Evolutionary conservation across 257 asterid genomes (phyloP), one percentile per base, ranked within the genome.

Genomic region (Verbascum thapsus): DNA sequence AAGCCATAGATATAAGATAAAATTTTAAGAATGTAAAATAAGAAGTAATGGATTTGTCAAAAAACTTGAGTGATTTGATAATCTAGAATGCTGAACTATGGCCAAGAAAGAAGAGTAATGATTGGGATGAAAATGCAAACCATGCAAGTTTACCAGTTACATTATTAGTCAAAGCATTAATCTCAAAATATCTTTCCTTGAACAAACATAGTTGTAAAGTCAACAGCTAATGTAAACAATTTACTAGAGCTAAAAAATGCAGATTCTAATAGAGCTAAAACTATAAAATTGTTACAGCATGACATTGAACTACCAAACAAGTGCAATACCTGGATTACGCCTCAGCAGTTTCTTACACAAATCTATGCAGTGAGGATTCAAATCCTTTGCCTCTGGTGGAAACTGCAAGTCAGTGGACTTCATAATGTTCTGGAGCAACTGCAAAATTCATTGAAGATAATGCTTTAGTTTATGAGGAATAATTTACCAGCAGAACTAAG

Each of bases 361-460:
- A 68, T 91, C 98, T 11, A 71, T 72, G 83, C 94, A 84, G 69
- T 69, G 75, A 10, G 76, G 79, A 72, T 77, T 79, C 74, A 91
- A 75, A 71, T 85, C 81, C 64, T 74, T 80, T 12, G 80, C 80
- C 66, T 83, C 88, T 2, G 82, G 81, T 30, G 98, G 96, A 70
- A 91, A 91, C 53, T 80, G 87, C 81, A 91, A 76, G 60, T 76
- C 91, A 13, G 78, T 84, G 53, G 97, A 78, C 72, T 76, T 91
- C 61, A 80, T 68, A 63, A 91, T 91, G 90, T 91, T 91, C 79
- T 84, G 89, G 72, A 84, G 90, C 78, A 88, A 81, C 98, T 91
- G 91, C 41, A 68, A 19, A 61, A 71, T 67, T 55, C 58, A 76
- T 53, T 52, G 48, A 42, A 50, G 41, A 67, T 61, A 63, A 11